Evolutionary conservation across 371 early-diverging fungal genomes (phyloP).

Genomic region (Sporodiniella umbellata): DNA sequence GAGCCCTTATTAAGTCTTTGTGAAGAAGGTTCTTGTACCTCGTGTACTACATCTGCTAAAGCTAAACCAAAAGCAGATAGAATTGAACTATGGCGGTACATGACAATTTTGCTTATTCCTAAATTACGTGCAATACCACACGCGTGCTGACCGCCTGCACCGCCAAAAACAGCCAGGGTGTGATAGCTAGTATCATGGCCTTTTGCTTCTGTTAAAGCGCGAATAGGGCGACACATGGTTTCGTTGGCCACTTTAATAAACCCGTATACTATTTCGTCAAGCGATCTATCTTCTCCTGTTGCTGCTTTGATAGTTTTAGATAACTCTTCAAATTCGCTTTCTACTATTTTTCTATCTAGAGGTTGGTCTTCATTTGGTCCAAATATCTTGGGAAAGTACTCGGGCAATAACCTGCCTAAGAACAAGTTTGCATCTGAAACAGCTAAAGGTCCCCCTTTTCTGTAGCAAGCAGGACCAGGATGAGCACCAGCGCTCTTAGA

Average conservation of each 20-base stretch:
- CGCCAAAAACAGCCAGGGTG: slow-evolving; percentile 92
- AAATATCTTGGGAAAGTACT: slow-evolving; percentile 93
- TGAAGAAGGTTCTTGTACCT: slow-evolving; percentile 82
- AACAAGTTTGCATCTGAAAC: slow-evolving; percentile 93
- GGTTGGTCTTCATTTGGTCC: slow-evolving; percentile 85
- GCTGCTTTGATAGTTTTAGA: slow-evolving; percentile 61
- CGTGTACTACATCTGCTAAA: slow-evolving; percentile 90
- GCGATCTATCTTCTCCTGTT: slow-evolving; percentile 38
- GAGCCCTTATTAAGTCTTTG: slow-evolving; percentile 27
- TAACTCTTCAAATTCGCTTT: slow-evolving; percentile 60
- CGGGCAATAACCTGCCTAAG: slow-evolving; percentile 84
- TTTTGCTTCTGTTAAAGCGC: slow-evolving; percentile 90
- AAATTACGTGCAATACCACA: slow-evolving; percentile 90
- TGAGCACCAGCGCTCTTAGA: slow-evolving; percentile 85
- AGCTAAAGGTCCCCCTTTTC: slow-evolving; percentile 91
- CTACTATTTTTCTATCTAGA: slow-evolving; percentile 69
- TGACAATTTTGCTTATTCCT: slow-evolving; percentile 77
- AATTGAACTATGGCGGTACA: slow-evolving; percentile 88
- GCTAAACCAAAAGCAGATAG: slow-evolving; percentile 92
- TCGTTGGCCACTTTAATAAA: slow-evolving; percentile 95
- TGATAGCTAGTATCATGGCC: slow-evolving; percentile 88
- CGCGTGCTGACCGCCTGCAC: slow-evolving; percentile 93
- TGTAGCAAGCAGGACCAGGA: slow-evolving; percentile 92
- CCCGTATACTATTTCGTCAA: slow-evolving; percentile 90
- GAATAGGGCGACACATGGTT: slow-evolving; percentile 93